Conservation (phyloP, 2,329 filamentous ascomycete genomes). For the Colletotrichum lupini region DNA sequence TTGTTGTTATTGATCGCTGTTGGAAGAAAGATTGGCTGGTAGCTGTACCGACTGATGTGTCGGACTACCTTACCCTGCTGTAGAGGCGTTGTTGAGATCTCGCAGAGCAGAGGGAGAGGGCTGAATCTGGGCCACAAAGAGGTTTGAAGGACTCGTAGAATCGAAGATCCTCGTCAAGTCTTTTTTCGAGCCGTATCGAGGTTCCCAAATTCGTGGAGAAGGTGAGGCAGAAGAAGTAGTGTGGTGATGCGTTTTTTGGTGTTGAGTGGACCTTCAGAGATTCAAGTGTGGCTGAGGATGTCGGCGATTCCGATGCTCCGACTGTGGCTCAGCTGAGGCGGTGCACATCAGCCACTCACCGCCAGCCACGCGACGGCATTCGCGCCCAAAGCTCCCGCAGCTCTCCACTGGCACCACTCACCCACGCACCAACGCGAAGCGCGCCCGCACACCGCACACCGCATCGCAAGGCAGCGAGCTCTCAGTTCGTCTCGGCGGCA, state of each 20-base stretch:
- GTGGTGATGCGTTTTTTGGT: background rate
- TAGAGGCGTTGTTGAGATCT: background rate
- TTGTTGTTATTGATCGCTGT: too few species aligned
- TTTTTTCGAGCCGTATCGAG: background rate
- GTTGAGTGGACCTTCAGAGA: background rate
- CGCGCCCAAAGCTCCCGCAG: background rate
- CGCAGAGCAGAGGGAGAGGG: too few species aligned
- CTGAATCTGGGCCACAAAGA: too few species aligned
- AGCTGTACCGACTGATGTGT: too few species aligned
- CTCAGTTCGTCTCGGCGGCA: background rate
- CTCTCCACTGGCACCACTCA: background rate
- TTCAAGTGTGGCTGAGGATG: background rate
- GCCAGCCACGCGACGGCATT: background rate
- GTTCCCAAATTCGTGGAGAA: background rate
- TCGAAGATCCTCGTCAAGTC: too few species aligned
- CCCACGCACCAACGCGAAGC: background rate
- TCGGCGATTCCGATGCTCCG: background rate
- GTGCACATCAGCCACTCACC: background rate
- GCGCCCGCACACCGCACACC: background rate
- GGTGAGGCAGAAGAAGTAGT: background rate
- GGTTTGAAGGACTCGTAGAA: too few species aligned
- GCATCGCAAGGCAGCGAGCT: background rate
- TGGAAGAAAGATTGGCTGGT: too few species aligned
- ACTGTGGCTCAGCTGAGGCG: background rate
- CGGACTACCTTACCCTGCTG: too few species aligned